Evolutionary conservation across 2,329 filamentous ascomycete genomes (phyloP).

Genomic region (Cercospora sp.): DNA sequence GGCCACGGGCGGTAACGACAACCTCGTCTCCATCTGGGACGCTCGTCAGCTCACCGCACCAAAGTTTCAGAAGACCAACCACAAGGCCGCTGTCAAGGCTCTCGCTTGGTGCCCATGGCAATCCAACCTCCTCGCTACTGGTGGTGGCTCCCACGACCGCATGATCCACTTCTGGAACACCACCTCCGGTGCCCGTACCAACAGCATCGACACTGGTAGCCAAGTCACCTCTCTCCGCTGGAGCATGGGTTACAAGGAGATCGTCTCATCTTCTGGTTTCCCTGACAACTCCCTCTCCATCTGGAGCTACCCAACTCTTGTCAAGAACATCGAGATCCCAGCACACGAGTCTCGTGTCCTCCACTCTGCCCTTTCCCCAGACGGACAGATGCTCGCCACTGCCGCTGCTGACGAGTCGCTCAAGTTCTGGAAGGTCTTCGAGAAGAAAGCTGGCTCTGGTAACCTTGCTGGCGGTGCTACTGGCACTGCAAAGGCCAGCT

Average conservation of each 20-base stretch:
- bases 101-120: constrained; percentile 99
- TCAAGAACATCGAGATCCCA: constrained; percentile 96
- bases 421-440: constrained; percentile 99
- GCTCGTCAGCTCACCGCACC: constrained; percentile 87
- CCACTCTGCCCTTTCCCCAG: constrained; percentile 94
- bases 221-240: constrained; percentile 95
- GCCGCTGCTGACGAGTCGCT: constrained; percentile 94
- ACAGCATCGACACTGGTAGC: constrained; percentile 97
- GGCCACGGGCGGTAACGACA: constrained; percentile 97
- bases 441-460: constrained; percentile 86
- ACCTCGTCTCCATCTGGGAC: constrained; percentile 98
- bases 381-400: constrained; percentile 96
- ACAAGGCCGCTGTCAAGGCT: constrained; percentile 97
- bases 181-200: constrained; percentile 92
- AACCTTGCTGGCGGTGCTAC: constrained; percentile 64
- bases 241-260: constrained; percentile 96
- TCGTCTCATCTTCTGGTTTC: constrained; percentile 95
- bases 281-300: constrained; percentile 99
- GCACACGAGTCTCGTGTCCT: constrained; percentile 95
- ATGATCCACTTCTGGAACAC: constrained; percentile 99
- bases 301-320: constrained; percentile 96
- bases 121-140: constrained; percentile 92
- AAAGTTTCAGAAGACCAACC: constrained; percentile 99
- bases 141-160: constrained; percentile 92
- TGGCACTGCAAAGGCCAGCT: constrained; percentile 72